phyloP scores from a whole-genome alignment of 495 filamentous ascomycete genomes.

The Melanomma pulvis-pyrius region DNA sequence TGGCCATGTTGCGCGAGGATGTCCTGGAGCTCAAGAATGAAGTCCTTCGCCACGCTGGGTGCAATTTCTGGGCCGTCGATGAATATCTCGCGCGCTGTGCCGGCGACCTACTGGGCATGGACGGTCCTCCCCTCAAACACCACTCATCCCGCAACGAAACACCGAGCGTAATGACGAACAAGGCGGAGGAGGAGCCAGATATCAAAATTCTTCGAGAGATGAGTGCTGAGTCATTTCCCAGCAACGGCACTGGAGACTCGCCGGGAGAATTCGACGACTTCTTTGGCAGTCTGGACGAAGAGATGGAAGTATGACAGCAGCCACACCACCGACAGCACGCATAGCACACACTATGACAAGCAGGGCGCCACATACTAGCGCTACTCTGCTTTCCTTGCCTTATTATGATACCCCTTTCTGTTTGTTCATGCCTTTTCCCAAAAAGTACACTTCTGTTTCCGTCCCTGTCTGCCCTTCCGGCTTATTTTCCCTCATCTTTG shows the following conservation, averaged over 20 bases:
- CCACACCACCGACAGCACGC: no score
- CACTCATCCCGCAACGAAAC: neutral
- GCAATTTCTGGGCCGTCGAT: constrained; percentile 44
- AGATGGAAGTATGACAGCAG: no score
- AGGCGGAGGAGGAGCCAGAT: neutral
- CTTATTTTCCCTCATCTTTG: no score
- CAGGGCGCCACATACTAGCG: no score
- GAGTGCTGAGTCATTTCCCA: neutral
- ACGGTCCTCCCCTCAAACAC: neutral
- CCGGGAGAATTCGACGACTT: neutral
- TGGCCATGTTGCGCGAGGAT: constrained; percentile 48
- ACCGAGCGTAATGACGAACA: neutral
- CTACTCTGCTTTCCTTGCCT: no score
- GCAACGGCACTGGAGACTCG: neutral
- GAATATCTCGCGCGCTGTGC: constrained; percentile 35
- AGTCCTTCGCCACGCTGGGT: constrained; percentile 48
- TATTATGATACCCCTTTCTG: no score
- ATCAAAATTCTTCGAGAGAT: neutral
- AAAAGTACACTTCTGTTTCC: no score
- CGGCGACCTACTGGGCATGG: constrained; percentile 49
- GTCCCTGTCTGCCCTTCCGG: no score
- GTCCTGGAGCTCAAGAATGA: constrained; percentile 49
- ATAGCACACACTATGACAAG: no score
- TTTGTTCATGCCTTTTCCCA: no score
- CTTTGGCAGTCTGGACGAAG: neutral